Evolutionary conservation across 257 asterid species (phyloP).

Genomic region (Thymus quinquecostatus): DNA sequence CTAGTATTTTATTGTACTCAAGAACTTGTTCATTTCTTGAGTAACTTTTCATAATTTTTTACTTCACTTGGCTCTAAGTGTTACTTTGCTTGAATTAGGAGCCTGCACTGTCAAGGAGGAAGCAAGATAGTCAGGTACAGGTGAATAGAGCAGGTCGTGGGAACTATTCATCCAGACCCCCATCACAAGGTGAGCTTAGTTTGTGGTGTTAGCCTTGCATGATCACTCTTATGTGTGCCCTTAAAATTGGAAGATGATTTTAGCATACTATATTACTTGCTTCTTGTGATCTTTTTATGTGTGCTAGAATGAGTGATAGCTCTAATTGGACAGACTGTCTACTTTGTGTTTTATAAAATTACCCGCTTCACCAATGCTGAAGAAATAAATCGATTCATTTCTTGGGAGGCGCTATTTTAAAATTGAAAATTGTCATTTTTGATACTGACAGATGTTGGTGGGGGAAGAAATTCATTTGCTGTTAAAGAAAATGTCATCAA

Average conservation of each 20-base stretch:
- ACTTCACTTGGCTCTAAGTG: background rate
- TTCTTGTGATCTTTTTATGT: background rate
- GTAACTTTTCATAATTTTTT: background rate
- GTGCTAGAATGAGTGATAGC: background rate
- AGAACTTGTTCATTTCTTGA: background rate
- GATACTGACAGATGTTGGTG: constrained; percentile 54
- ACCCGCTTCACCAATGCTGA: constrained; percentile 14
- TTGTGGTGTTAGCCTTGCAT: constrained; percentile 16
- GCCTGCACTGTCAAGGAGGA: constrained; percentile 56
- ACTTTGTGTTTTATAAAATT: background rate
- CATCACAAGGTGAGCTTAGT: constrained; percentile 53
- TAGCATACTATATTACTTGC: background rate
- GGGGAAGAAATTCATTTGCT: constrained; percentile 55
- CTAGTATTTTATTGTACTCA: background rate
- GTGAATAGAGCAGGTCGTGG: constrained; percentile 65
- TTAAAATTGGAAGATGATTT: background rate
- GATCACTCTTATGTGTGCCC: constrained; percentile 21
- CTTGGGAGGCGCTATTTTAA: background rate
- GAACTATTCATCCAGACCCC: constrained; percentile 53
- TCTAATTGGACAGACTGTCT: constrained; percentile 1
- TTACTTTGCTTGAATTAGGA: constrained; percentile 52
- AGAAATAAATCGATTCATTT: constrained; percentile 1
- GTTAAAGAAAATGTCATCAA: constrained; percentile 49
- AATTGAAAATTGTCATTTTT: constrained; percentile 11
- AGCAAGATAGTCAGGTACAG: constrained; percentile 58